Evolutionary conservation across 495 filamentous ascomycete genomes (phyloP).

Genomic region (Aspergillus kassunensis): DNA sequence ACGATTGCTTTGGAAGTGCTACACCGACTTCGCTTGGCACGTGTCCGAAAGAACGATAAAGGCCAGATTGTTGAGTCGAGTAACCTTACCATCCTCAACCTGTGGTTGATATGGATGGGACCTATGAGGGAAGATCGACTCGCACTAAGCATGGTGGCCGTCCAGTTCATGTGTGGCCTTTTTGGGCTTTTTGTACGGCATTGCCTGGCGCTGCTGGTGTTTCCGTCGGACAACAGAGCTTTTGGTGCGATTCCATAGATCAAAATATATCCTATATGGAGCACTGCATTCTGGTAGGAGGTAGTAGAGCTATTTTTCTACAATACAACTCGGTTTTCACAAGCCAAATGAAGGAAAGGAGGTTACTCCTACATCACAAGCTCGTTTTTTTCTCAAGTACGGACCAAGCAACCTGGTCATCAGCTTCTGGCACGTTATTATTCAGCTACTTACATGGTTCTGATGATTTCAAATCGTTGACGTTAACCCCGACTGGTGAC

Average conservation of each 20-base stretch:
- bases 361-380: too few species aligned
- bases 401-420: too few species aligned
- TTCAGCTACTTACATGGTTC: too few species aligned
- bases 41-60: slow-evolving; percentile 58
- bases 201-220: slow-evolving; percentile 75
- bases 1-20: slow-evolving; percentile 58
- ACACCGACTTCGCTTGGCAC: slow-evolving; percentile 58
- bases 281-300: too few species aligned
- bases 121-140: slow-evolving; percentile 85
- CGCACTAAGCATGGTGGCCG: slow-evolving; percentile 65
- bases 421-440: too few species aligned
- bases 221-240: slow-evolving; percentile 73
- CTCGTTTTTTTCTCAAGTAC: too few species aligned
- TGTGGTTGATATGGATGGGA: slow-evolving; percentile 95
- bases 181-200: slow-evolving; percentile 82
- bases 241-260: slow-evolving; percentile 30
- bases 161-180: slow-evolving; percentile 73
- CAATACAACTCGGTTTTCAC: too few species aligned
- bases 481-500: neutral
- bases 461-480: too few species aligned
- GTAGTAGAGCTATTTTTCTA: too few species aligned
- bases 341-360: too few species aligned
- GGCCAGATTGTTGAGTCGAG: slow-evolving; percentile 73
- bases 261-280: neutral
- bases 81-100: slow-evolving; percentile 91